Base-by-base conservation (phyloP, 2,329 filamentous ascomycete genomes). In the Aspergillus fischeri region DNA sequence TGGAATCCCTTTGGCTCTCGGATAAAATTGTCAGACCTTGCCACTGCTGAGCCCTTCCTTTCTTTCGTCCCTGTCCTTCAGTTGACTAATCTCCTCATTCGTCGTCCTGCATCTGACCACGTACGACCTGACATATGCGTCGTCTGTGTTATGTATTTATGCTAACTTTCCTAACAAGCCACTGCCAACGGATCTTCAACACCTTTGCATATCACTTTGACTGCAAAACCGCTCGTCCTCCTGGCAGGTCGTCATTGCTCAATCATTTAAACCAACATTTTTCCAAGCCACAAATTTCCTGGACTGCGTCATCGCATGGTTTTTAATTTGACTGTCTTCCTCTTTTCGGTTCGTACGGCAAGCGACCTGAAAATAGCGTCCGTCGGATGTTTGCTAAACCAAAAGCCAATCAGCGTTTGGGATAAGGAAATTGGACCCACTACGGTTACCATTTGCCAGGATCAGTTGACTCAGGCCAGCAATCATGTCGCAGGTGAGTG, bases 321-420 rank as follows among this genome's bases (percentile, higher is more conserved):
- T 38, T 32, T 7, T 38, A n/a, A 35, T 35, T 17, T 35, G 11
- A 2, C 32, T 14, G 11, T 6, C 32, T 35, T 35, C 32, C 14
- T 35, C 17, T 17, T 38, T 38, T 38, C 32, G 32, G 32, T 38
- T 38, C 32, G 14, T 38, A 38, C 32, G 32, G 32, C 32, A 38
- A 38, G 14, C 32, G 41, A 21, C n/a, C n/a, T 44, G n/a, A 4
- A 21, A 24, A 20, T 24, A 58, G 56, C 25, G 50, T 49, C 58
- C 53, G 53, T 52, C 53, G 21, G 44, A 29, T 51, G 55, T 45
- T 32, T 47, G 52, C 32, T 5, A 35, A 35, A 17, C 1, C 32
- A 55, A 47, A 38, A 24, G 58, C 58, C 52, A 56, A 59, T 56
- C 50, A 45, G 41, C 41, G 47, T 1, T 24, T 25, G 44, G 14